Conservation (phyloP, 257 asterid genomes). For the Leptodermis oblonga region DNA sequence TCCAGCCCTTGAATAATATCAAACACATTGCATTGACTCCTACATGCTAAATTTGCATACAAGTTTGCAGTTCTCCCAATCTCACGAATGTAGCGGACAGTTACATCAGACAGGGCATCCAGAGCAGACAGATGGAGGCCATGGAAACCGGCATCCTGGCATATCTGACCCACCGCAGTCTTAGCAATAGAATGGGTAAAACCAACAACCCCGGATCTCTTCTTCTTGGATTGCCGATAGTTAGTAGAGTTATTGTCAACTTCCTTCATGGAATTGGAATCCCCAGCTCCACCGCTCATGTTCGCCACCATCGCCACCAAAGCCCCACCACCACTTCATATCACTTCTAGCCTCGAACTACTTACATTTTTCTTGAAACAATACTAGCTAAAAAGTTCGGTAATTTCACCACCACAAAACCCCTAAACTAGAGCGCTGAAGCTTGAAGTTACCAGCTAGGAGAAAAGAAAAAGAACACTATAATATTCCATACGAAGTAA, state of each 20-base stretch:
- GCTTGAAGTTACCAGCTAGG: neutral
- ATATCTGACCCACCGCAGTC: constrained; percentile 38
- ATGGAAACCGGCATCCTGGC: constrained; percentile 71
- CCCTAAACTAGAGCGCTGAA: neutral
- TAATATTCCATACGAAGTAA: neutral
- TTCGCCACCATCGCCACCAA: constrained; percentile 43
- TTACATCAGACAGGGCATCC: constrained; percentile 63
- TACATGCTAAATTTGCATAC: constrained; percentile 53
- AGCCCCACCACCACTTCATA: constrained; percentile 36
- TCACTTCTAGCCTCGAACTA: constrained; percentile 27
- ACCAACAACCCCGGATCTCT: constrained; percentile 31
- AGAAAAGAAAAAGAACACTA: neutral
- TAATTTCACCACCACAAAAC: constrained; percentile 1
- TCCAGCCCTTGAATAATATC: constrained; percentile 70
- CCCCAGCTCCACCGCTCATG: constrained; percentile 80
- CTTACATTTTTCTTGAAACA: neutral
- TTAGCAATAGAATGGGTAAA: constrained; percentile 29
- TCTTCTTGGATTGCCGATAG: constrained; percentile 28
- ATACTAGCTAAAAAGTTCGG: neutral
- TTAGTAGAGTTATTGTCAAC: constrained; percentile 33
- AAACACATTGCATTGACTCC: constrained; percentile 57
- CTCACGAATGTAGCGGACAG: constrained; percentile 55
- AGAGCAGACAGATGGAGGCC: constrained; percentile 66
- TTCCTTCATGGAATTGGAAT: constrained; percentile 46
- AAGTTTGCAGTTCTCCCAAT: constrained; percentile 42